Percentiles rank a stretch among this genome's conserved stretches.
phyloP scores from a whole-genome alignment of 768 basidiomycete species.

The Fomitopsis serialis region DNA sequence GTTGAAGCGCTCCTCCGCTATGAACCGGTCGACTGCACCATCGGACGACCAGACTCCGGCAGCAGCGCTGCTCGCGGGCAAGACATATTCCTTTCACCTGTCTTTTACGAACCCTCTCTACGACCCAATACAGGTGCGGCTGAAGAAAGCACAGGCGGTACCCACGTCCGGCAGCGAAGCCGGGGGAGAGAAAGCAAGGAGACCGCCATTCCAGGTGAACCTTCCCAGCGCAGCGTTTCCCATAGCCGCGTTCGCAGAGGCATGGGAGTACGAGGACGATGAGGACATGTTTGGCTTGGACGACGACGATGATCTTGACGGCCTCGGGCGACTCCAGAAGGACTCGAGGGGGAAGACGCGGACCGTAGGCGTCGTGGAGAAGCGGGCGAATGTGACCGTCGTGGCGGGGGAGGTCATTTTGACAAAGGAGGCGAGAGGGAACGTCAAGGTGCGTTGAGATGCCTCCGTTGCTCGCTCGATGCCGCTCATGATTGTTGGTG shows the following conservation, averaged over 20 bases:
- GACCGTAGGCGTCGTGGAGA: conserved; percentile 79
- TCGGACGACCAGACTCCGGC: conserved; percentile 21
- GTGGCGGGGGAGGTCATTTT: conserved; percentile 88
- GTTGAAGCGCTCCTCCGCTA: conserved; percentile 35
- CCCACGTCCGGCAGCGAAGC: conserved; percentile 36
- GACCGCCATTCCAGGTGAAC: conserved; percentile 74
- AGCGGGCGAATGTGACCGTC: conserved; percentile 82
- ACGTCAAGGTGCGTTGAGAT: conserved; percentile 61
- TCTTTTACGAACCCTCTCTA: conserved; percentile 93
- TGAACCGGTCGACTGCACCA: conserved; percentile 24
- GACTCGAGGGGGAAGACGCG: conserved; percentile 42
- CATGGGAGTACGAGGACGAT: conserved; percentile 97
- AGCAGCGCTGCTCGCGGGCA: conserved; percentile 58
- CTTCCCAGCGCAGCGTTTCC: conserved; percentile 76
- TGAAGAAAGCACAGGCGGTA: conserved; percentile 66
- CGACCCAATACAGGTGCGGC: conserved; percentile 89
- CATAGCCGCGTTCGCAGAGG: conserved; percentile 88
- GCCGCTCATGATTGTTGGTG: background rate
- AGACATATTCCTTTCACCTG: conserved; percentile 84
- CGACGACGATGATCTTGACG: conserved; percentile 34
- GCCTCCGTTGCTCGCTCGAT: background rate
- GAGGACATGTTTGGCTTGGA: conserved; percentile 71
- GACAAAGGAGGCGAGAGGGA: conserved; percentile 70
- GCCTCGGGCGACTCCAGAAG: conserved; percentile 36
- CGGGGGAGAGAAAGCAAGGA: conserved; percentile 49